Conservation (phyloP, 495 filamentous ascomycete genomes). For the Trichoderma asperelloides region DNA sequence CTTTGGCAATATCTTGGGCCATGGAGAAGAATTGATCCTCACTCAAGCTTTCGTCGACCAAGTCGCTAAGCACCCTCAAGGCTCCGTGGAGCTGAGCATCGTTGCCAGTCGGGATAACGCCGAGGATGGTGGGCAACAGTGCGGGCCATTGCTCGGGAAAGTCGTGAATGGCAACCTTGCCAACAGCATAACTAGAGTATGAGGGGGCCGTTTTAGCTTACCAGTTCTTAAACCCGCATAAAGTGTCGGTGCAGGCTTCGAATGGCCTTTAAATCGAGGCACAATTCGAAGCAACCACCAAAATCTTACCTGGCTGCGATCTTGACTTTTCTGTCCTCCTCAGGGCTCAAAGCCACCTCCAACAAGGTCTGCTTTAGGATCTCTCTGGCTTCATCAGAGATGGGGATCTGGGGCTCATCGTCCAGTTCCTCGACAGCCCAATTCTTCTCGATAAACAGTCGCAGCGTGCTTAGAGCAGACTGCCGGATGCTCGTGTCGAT, state of each 20-base stretch:
- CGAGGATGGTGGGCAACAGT: slow-evolving; percentile 71
- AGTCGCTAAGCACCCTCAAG: slow-evolving; percentile 73
- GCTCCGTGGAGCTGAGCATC: slow-evolving; percentile 80
- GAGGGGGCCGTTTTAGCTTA: slow-evolving; percentile 7
- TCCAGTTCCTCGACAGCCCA: slow-evolving; percentile 53
- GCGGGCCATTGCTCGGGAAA: slow-evolving; percentile 91
- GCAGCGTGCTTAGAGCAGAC: slow-evolving; percentile 69
- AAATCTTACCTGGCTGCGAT: slow-evolving; percentile 55
- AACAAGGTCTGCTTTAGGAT: slow-evolving; percentile 62
- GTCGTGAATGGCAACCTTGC: slow-evolving; percentile 88
- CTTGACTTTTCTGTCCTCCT: slow-evolving; percentile 78
- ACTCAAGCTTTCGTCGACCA: slow-evolving; percentile 86
- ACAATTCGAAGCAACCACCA: too few relatives aligned
- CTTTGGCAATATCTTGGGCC: slow-evolving; percentile 72
- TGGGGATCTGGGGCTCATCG: slow-evolving; percentile 60
- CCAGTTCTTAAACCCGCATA: not conserved
- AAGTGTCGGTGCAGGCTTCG: not conserved
- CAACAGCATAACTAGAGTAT: slow-evolving; percentile 62
- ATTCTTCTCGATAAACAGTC: slow-evolving; percentile 66
- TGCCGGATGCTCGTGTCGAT: slow-evolving; percentile 69
- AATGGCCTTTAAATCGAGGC: not conserved
- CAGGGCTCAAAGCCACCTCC: slow-evolving; percentile 62
- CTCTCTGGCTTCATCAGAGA: slow-evolving; percentile 59
- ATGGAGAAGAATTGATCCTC: slow-evolving; percentile 90
- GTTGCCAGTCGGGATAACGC: slow-evolving; percentile 60